Conservation (phyloP, 2,329 filamentous ascomycete species). For the Exophiala alcalophila region DNA sequence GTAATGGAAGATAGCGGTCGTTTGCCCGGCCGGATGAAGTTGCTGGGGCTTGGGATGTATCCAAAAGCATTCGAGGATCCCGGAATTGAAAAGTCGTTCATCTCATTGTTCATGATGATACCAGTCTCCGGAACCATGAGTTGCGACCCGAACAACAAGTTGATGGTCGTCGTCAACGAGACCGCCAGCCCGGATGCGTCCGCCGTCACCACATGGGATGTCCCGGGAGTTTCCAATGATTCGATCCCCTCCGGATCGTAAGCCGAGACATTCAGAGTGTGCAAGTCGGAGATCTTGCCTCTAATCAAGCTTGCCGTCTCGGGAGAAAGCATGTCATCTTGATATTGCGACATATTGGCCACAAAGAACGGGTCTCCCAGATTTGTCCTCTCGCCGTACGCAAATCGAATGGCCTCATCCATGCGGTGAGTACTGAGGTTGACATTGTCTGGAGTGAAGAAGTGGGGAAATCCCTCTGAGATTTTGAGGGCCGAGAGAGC, state of each 20-base stretch:
- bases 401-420: slow-evolving; percentile 86
- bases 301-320: slow-evolving; percentile 60
- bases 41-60: slow-evolving; percentile 73
- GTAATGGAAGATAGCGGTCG: slow-evolving; percentile 79
- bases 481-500: slow-evolving; percentile 75
- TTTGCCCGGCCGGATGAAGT: slow-evolving; percentile 79
- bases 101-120: slow-evolving; percentile 68
- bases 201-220: slow-evolving; percentile 58
- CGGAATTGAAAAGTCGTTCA: slow-evolving; percentile 83
- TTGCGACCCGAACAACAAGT: slow-evolving; percentile 77
- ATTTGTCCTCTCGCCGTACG: slow-evolving; percentile 72
- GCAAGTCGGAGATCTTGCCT: slow-evolving; percentile 65
- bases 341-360: slow-evolving; percentile 58
- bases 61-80: slow-evolving; percentile 75
- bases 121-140: slow-evolving; percentile 79
- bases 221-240: slow-evolving; percentile 60
- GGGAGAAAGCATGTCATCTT: slow-evolving; percentile 65
- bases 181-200: slow-evolving; percentile 73
- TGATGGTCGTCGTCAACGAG: slow-evolving; percentile 81
- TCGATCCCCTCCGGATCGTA: slow-evolving; percentile 71
- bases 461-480: slow-evolving; percentile 69
- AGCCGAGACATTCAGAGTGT: slow-evolving; percentile 66
- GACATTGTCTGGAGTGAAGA: slow-evolving; percentile 55
- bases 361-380: slow-evolving; percentile 82
- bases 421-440: slow-evolving; percentile 77